A percentile compares a stretch with the other conserved stretches of the same genome.
phyloP scores from a whole-genome alignment of 2,329 filamentous ascomycete species.

The Nannizziopsis arthrosporioides region DNA sequence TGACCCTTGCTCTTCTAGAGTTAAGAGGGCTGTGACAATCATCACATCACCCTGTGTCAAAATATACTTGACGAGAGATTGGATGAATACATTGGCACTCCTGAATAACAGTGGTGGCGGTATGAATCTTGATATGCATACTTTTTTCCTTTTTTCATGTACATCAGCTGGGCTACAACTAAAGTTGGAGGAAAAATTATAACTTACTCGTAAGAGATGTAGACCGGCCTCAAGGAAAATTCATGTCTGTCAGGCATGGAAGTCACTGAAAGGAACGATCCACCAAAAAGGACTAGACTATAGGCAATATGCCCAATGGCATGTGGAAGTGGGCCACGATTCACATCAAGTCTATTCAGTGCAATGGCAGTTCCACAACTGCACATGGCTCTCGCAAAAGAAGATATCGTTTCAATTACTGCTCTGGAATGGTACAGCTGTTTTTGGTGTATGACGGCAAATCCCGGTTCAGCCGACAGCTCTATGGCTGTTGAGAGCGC shows the following conservation, averaged over 20 bases:
- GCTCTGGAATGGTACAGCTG: slow-evolving; percentile 72
- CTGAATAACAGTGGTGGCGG: slow-evolving; percentile 59
- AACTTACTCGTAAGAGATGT: slow-evolving; percentile 35
- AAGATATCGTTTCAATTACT: slow-evolving; percentile 69
- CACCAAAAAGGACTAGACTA: slow-evolving; percentile 52
- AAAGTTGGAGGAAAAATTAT: not conserved
- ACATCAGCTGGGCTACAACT: slow-evolving; percentile 15
- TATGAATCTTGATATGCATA: slow-evolving; percentile 51
- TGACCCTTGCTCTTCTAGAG: slow-evolving; percentile 69
- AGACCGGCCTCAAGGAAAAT: slow-evolving; percentile 56
- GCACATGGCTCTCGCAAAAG: slow-evolving; percentile 60
- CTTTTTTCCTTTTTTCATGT: not conserved
- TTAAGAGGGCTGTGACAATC: slow-evolving; percentile 66
- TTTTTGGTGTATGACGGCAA: slow-evolving; percentile 73
- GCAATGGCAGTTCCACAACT: slow-evolving; percentile 62
- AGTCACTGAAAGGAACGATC: slow-evolving; percentile 57
- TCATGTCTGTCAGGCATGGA: slow-evolving; percentile 44
- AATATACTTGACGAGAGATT: slow-evolving; percentile 82
- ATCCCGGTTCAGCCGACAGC: slow-evolving; percentile 74
- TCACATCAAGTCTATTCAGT: slow-evolving; percentile 41
- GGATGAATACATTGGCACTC: slow-evolving; percentile 70
- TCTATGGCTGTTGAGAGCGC: slow-evolving; percentile 55
- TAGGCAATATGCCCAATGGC: slow-evolving; percentile 77
- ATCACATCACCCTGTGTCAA: slow-evolving; percentile 91
- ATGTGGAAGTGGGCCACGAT: slow-evolving; percentile 73